Percentiles rank a stretch among this genome's conserved stretches.
Evolutionary conservation across 768 basidiomycete genomes (phyloP).

Genomic region (Brasilioporus rufonigricans): DNA sequence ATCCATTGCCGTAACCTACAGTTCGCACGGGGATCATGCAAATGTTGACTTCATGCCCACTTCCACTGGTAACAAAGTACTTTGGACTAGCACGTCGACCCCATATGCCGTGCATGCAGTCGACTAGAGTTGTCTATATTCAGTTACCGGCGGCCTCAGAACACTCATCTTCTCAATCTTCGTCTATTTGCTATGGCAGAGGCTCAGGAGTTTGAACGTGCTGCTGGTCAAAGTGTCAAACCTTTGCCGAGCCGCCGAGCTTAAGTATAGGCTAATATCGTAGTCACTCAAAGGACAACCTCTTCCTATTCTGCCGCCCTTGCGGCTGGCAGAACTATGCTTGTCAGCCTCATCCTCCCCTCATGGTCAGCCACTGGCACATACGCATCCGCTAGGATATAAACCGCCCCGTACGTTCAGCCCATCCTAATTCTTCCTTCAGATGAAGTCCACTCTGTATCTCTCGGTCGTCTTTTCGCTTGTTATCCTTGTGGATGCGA

Average conservation of each 20-base stretch:
- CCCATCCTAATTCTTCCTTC: not conserved
- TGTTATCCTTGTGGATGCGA: not conserved
- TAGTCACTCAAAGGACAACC: not conserved
- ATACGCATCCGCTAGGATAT: conserved; percentile 2
- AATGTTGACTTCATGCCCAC: not conserved
- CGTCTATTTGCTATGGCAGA: no score
- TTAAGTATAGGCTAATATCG: no score
- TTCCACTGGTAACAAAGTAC: no score
- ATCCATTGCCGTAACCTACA: not conserved
- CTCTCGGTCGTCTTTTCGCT: conserved; percentile 6
- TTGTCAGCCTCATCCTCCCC: conserved; percentile 15
- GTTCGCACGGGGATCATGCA: not conserved
- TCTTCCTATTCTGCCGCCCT: conserved; percentile 1
- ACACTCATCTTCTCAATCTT: no score
- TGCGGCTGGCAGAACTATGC: not conserved
- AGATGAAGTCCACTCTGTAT: conserved; percentile 5
- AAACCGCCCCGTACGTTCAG: not conserved
- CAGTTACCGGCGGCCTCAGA: no score
- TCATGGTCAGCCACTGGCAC: conserved; percentile 1
- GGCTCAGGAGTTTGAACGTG: no score
- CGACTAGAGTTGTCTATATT: not conserved
- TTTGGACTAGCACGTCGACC: no score
- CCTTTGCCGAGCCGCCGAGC: no score
- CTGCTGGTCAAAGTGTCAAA: no score
- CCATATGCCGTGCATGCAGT: not conserved